These are phyloP conservation scores for Avena atlantica DNA, from an alignment of 176 grass and related monocot species.

Conservation along the genomic window DNA sequence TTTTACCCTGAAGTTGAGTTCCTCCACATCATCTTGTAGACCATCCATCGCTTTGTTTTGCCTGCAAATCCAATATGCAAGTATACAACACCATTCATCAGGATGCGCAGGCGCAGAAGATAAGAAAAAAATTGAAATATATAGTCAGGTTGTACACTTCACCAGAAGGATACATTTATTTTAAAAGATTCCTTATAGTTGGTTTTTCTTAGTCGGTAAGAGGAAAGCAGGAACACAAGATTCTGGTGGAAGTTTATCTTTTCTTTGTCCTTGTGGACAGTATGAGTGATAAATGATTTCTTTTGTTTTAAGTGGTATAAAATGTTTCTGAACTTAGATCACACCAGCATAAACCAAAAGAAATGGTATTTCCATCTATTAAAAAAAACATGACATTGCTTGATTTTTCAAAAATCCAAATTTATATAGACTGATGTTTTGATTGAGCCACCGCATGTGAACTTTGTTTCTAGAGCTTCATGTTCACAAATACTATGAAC, in stretches of 20 bases:
- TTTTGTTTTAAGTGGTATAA: neutral
- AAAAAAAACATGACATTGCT: neutral
- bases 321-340: neutral
- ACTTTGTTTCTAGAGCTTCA: neutral
- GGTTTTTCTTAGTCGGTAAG: neutral
- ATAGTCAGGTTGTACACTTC: neutral
- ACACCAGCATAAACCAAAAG: conserved; percentile 10
- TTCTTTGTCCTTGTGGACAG: neutral
- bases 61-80: conserved; percentile 26
- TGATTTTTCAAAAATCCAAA: neutral
- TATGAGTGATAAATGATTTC: neutral
- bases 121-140: neutral
- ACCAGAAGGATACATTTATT: neutral
- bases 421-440: neutral
- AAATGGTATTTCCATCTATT: neutral
- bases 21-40: conserved; percentile 48
- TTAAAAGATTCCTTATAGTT: neutral
- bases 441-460: neutral
- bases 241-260: neutral
- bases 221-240: neutral
- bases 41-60: conserved; percentile 42
- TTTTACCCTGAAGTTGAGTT: conserved; percentile 48
- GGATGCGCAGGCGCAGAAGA: neutral
- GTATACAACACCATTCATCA: conserved; percentile 8
- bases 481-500: neutral